phyloP scores from a whole-genome alignment of 495 filamentous ascomycete genomes.

The Talaromyces ruber region DNA sequence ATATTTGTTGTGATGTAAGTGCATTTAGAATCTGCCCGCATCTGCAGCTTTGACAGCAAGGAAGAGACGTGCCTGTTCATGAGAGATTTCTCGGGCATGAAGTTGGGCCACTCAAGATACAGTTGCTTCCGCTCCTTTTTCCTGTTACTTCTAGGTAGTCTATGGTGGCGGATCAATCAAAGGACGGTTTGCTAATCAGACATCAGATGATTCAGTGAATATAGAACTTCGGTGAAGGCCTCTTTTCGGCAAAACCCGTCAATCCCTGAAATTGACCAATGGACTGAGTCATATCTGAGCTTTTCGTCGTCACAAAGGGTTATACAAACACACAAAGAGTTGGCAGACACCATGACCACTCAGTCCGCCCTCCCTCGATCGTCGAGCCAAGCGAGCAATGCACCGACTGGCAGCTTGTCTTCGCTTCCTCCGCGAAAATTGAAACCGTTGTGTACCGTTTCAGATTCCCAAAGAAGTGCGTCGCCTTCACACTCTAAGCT shows the following conservation, averaged over 20 bases:
- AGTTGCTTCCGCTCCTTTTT: neutral
- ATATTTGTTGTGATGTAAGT: neutral
- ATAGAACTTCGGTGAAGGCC: neutral
- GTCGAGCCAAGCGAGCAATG: slow-evolving; percentile 50
- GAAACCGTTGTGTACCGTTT: slow-evolving; percentile 47
- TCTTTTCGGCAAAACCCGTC: neutral
- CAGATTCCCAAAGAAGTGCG: slow-evolving; percentile 31
- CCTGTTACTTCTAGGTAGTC: neutral
- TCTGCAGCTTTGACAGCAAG: neutral
- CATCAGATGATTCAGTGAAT: neutral
- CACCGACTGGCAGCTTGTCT: slow-evolving; percentile 55
- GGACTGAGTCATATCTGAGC: neutral
- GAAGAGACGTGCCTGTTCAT: neutral
- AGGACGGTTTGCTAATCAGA: neutral
- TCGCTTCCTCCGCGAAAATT: slow-evolving; percentile 69
- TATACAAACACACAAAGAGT: neutral
- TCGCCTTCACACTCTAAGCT: slow-evolving; percentile 44
- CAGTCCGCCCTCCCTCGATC: slow-evolving; percentile 53
- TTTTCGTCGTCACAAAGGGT: neutral
- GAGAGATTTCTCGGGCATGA: neutral
- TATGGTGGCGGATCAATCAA: neutral
- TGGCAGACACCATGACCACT: slow-evolving; percentile 41
- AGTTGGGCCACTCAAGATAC: neutral
- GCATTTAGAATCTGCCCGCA: neutral
- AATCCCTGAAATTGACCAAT: neutral